Evolutionary conservation across 352 stramenopile species (phyloP), one percentile per base, ranked within the genome.

Genomic region (Phytophthora hibernalis): DNA sequence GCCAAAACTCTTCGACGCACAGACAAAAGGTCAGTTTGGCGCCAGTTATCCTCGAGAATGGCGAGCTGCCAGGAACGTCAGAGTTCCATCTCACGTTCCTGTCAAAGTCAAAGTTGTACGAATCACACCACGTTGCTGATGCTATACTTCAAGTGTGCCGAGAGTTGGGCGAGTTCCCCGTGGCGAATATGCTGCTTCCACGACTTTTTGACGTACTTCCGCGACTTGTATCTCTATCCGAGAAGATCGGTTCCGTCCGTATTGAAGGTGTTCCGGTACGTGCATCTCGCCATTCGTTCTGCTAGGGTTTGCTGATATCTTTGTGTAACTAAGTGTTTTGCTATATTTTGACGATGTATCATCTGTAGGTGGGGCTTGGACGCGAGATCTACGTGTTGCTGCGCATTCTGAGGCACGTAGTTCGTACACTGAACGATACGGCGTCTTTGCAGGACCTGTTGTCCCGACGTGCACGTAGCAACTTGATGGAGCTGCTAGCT

Each of bases 321-420:
- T 18, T 60, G 7, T 33, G 8, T 5, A 51, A 2, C 48, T 66
- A 38, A 54, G 5, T 18, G 13, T 54, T 37, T 31, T 55, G 3
- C 49, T 60, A 13, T 56, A 16, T 31, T 3, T 31, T 31, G 26
- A 7, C 26, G 6, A 31, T 7, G 26, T 7, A 31, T 31, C 5
- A 11, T 18, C 30, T 35, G 50, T 22, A 93, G 84, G 78, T 85
- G 24, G 85, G 91, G 33, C 68, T 93, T 11, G 85, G 74, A 9
- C 78, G 80, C 4, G 85, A 93, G 35, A 82, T 93, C 24, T 92
- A 93, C 60, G 82, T 93, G 13, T 74, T 84, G 3, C 65, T 91
- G 28, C 82, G 85, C 5, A 74, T 92, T 35, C 51, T 93, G 28
- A 70, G 85, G 15, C 79, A 91, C 42, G 72, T 90, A 11, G 60